Base-by-base conservation (phyloP, 2,329 filamentous ascomycete species). In the Colletotrichum sojae region DNA sequence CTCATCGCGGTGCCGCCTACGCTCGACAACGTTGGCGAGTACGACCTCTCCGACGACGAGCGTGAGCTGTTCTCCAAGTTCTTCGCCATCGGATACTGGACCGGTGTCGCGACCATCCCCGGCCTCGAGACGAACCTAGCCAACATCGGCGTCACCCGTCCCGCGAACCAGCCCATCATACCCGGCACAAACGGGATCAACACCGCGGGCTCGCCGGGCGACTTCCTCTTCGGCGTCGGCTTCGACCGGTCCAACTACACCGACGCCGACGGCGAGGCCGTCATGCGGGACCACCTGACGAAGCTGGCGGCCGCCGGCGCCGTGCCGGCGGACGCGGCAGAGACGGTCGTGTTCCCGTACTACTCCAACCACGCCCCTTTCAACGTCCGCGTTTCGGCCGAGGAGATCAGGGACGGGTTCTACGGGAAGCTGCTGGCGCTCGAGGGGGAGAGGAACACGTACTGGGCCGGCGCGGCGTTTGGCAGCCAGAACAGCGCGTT, bases 1-100 rank as follows among this genome's bases (percentile, higher is more conserved):
- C 74, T 83, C 12, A 65, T 83, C 40, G 74, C 81, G 6, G 75
- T 78, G n/a, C 76, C 80, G 18, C 81, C 81, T 0, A 78, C 73
- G 8, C 65, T 77, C 5, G 71, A 75, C 13, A 78, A 79, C 62
- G 71, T 82, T 18, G 63, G 58, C 16, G 65, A 72, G 3, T 78
- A 82, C 52, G 76, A 79, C 65, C 72, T 82, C 2, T 76, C 77
- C 60, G 54, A 67, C 0, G 55, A 58, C 5, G 81, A 83, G 55
- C 45, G 51, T 2, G 43, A n/a, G 2, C 71, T 82, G 31, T 81
- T 83, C 68, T 59, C 66, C 64, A 76, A 79, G 70, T 79, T 81
- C 69, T 69, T 70, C n/a, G 78, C 74, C 57, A 74, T 74, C 5
- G 73, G 75, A 40, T 79, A 79, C 74, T 79, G 76, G 69, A 74